A percentile compares a stretch with the other conserved stretches of the same genome.
Evolutionary conservation across 768 basidiomycete genomes (phyloP).

Genomic region (Cystoderma amianthinum): DNA sequence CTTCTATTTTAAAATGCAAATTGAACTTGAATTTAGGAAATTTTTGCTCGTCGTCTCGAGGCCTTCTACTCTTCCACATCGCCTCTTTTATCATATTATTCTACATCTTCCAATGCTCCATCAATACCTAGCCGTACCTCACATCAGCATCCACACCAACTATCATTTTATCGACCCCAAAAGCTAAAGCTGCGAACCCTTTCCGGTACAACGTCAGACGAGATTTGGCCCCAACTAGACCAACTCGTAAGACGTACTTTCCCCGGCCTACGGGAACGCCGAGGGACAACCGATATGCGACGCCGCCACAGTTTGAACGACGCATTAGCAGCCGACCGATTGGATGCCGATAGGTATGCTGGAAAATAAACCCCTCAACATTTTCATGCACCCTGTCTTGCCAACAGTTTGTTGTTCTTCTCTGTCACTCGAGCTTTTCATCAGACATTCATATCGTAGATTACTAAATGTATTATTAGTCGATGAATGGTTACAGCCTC

Average conservation of each 20-base stretch:
- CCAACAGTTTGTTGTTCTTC: not conserved
- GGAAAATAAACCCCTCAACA: not conserved
- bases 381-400: constrained; percentile 6
- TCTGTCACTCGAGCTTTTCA: no score
- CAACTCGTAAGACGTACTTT: constrained; percentile 47
- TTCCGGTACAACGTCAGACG: constrained; percentile 72
- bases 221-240: constrained; percentile 87
- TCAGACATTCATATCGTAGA: no score
- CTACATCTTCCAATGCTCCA: constrained; percentile 21
- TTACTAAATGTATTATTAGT: not conserved
- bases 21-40: constrained; percentile 52
- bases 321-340: constrained; percentile 31
- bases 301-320: constrained; percentile 49
- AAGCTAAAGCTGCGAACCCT: constrained; percentile 52
- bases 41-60: constrained; percentile 67
- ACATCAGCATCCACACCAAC: constrained; percentile 44
- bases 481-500: not conserved
- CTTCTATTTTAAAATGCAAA: no score
- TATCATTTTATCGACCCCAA: constrained; percentile 37
- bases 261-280: constrained; percentile 49
- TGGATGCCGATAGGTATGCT: constrained; percentile 8
- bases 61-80: constrained; percentile 78
- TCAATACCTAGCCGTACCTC: constrained; percentile 18
- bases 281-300: constrained; percentile 28
- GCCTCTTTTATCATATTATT: constrained; percentile 73